Conservation (phyloP, 257 asterid species). For the Phtheirospermum japonicum region DNA sequence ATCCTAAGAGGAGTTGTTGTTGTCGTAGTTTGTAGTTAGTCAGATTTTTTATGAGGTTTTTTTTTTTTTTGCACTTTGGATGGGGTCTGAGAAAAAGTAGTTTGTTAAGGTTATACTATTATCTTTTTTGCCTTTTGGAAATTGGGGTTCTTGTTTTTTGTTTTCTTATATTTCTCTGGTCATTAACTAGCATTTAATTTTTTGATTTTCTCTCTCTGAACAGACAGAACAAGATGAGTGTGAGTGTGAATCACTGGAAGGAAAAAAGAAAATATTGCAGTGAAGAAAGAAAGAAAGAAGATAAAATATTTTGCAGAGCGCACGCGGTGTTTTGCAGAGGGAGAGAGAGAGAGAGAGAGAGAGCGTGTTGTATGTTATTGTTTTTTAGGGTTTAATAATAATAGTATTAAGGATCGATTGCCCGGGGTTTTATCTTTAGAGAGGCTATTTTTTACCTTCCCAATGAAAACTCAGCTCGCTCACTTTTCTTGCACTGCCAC, state of each 20-base stretch:
- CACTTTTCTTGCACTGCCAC: slow-evolving; percentile 73
- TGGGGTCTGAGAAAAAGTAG: too few relatives aligned
- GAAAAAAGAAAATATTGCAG: neutral
- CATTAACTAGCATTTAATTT: slow-evolving; percentile 2
- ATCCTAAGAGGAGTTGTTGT: slow-evolving; percentile 42
- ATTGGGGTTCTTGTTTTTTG: slow-evolving; percentile 11
- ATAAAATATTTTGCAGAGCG: slow-evolving; percentile 26
- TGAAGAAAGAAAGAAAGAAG: too few relatives aligned
- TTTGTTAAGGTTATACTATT: neutral
- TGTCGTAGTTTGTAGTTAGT: slow-evolving; percentile 25
- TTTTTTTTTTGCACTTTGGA: too few relatives aligned
- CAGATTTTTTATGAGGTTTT: too few relatives aligned
- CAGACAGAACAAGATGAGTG: too few relatives aligned
- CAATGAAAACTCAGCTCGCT: slow-evolving; percentile 67
- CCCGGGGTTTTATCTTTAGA: neutral
- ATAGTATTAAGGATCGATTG: too few relatives aligned
- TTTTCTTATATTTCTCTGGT: slow-evolving; percentile 4
- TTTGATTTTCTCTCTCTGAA: too few relatives aligned
- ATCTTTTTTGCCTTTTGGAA: slow-evolving; percentile 35
- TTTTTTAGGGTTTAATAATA: neutral
- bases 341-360: neutral
- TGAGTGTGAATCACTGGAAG: too few relatives aligned
- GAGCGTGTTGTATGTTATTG: neutral
- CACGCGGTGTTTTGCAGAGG: slow-evolving; percentile 27
- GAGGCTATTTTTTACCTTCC: slow-evolving; percentile 71